Evolutionary conservation across 1,284 basidiomycete species (phyloP).

Genomic region (Phellopilus nigrolimitatus): DNA sequence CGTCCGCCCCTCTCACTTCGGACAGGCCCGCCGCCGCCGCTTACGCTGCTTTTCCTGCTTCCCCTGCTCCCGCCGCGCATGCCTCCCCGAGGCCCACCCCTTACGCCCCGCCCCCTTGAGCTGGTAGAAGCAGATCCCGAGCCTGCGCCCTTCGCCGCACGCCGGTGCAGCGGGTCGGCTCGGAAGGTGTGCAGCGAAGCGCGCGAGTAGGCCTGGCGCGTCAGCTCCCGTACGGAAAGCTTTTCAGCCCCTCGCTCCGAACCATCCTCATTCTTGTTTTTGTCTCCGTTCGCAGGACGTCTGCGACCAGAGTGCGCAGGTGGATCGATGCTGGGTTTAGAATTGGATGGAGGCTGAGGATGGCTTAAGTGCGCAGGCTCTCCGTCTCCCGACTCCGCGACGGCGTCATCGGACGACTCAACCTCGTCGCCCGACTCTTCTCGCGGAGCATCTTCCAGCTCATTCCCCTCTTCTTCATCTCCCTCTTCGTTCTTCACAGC

Average conservation of each 20-base stretch:
- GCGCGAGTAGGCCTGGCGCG: slow-evolving; percentile 55
- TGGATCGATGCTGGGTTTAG: no score
- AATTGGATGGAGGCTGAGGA: no score
- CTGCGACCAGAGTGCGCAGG: no score
- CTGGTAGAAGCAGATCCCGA: not conserved
- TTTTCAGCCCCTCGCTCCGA: slow-evolving; percentile 23
- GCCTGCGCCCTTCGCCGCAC: slow-evolving; percentile 14
- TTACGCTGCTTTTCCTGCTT: not conserved
- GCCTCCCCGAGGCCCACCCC: slow-evolving; percentile 10
- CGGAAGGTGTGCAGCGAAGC: slow-evolving; percentile 54
- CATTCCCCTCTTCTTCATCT: slow-evolving; percentile 17
- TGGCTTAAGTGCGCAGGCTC: not conserved
- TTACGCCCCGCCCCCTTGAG: slow-evolving; percentile 16
- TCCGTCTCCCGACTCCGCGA: slow-evolving; percentile 11
- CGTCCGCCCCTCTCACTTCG: not conserved
- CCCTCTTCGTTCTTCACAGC: not conserved
- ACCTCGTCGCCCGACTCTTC: no score
- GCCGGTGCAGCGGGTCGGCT: slow-evolving; percentile 38
- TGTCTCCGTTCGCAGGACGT: not conserved
- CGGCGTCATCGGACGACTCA: slow-evolving; percentile 18
- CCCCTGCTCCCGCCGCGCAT: not conserved
- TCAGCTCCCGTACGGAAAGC: slow-evolving; percentile 50
- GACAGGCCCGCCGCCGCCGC: not conserved
- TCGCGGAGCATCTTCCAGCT: slow-evolving; percentile 9
- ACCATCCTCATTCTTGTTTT: not conserved